phyloP scores from a whole-genome alignment of 176 grass and related monocot genomes.

The Oryza rufipogon region DNA sequence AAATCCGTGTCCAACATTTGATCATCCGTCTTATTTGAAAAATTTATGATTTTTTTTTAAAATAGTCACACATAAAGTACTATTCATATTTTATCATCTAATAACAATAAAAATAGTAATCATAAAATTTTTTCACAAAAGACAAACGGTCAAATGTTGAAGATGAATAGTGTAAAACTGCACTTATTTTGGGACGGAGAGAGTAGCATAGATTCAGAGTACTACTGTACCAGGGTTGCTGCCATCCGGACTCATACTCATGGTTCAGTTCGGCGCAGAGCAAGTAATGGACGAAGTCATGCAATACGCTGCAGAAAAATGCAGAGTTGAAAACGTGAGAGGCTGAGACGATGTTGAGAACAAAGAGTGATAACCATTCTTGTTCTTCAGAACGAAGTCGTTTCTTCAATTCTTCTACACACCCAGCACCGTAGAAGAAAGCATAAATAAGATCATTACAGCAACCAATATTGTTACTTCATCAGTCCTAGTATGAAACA shows the following conservation, averaged over 20 bases:
- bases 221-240: neutral
- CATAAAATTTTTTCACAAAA: too few relatives aligned
- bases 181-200: too few relatives aligned
- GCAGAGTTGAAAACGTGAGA: neutral
- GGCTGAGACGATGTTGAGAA: neutral
- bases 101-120: too few relatives aligned
- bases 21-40: too few relatives aligned
- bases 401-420: neutral
- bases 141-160: too few relatives aligned
- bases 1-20: too few relatives aligned
- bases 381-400: neutral
- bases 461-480: slow-evolving; percentile 5
- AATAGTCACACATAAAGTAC: too few relatives aligned
- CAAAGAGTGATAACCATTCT: neutral
- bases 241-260: neutral
- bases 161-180: too few relatives aligned
- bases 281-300: too few relatives aligned
- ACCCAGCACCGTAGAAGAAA: neutral
- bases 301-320: neutral
- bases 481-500: slow-evolving; percentile 49
- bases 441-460: neutral
- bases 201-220: neutral
- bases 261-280: neutral
- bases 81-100: too few relatives aligned
- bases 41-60: too few relatives aligned